These are phyloP conservation scores for Chlorella sp. DNA, from an alignment of 139 green algal genomes.

Conservation along the genomic window DNA sequence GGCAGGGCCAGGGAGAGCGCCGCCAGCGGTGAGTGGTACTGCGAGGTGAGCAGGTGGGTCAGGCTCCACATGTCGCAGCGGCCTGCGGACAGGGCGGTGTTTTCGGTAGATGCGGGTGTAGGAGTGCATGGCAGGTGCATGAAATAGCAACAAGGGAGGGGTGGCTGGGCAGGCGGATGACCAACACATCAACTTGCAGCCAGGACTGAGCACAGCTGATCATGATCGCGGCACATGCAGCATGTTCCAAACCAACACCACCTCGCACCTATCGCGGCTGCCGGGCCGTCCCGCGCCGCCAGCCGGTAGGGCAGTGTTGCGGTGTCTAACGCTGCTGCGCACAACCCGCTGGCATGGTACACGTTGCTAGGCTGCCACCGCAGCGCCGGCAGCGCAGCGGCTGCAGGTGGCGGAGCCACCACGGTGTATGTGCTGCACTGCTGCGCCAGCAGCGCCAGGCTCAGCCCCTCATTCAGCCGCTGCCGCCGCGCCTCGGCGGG, in stretches of 20 bases:
- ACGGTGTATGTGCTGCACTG: constrained; percentile 55
- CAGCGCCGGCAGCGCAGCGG: constrained; percentile 37
- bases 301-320: constrained; percentile 58
- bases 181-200: too few species aligned
- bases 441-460: constrained; percentile 36
- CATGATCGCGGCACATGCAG: too few species aligned
- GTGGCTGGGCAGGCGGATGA: too few species aligned
- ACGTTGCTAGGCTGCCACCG: constrained; percentile 22
- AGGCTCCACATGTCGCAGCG: constrained; percentile 51
- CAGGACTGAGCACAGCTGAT: too few species aligned
- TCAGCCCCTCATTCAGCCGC: constrained; percentile 47
- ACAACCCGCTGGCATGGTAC: constrained; percentile 49
- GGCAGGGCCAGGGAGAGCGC: constrained; percentile 54
- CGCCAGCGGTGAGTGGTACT: constrained; percentile 41
- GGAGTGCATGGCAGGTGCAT: not conserved
- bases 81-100: constrained; percentile 29
- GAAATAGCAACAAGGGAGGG: too few species aligned
- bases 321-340: constrained; percentile 64
- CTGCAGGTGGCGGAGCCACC: constrained; percentile 33
- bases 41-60: constrained; percentile 45
- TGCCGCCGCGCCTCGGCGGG: not conserved
- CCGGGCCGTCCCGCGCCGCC: not conserved
- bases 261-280: not conserved
- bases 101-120: not conserved
- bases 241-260: not conserved